These are phyloP conservation scores for Phyllostachys edulis DNA, from an alignment of 176 grass and related monocot species.

Conservation along the genomic window DNA sequence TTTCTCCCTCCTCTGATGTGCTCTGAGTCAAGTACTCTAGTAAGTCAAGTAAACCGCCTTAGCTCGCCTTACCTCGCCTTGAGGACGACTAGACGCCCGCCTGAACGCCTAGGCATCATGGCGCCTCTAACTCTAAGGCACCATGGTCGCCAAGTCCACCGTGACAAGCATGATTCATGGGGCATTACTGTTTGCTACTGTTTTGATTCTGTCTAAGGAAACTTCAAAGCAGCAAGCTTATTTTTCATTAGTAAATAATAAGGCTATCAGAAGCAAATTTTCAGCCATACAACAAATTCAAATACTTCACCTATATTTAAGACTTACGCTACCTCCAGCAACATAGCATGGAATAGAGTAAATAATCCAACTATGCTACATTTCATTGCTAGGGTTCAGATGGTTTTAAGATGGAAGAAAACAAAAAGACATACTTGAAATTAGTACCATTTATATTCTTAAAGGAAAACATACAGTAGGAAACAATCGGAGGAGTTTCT, in stretches of 20 bases:
- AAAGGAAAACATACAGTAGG: slow-evolving; percentile 59
- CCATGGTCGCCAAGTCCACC: no score
- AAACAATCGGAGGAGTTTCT: slow-evolving; percentile 75
- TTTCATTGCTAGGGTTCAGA: neutral
- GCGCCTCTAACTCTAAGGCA: no score
- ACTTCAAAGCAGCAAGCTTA: neutral
- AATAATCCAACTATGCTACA: neutral
- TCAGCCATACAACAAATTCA: neutral
- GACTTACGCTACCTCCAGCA: neutral
- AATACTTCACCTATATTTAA: neutral
- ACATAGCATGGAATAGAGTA: neutral
- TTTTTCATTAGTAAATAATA: neutral
- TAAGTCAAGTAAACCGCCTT: no score
- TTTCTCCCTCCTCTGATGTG: no score
- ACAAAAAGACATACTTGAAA: slow-evolving; percentile 10
- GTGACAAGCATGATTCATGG: neutral
- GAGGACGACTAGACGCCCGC: no score
- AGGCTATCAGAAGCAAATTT: neutral
- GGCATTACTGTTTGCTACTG: neutral
- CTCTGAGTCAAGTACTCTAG: neutral
- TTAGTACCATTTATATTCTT: slow-evolving; percentile 22
- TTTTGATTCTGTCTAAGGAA: neutral
- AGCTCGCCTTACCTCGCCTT: no score
- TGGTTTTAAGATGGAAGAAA: slow-evolving; percentile 7
- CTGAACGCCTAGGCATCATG: no score